Evolutionary conservation across 2,329 filamentous ascomycete genomes (phyloP).

Genomic region (Atkinsonella texensis): DNA sequence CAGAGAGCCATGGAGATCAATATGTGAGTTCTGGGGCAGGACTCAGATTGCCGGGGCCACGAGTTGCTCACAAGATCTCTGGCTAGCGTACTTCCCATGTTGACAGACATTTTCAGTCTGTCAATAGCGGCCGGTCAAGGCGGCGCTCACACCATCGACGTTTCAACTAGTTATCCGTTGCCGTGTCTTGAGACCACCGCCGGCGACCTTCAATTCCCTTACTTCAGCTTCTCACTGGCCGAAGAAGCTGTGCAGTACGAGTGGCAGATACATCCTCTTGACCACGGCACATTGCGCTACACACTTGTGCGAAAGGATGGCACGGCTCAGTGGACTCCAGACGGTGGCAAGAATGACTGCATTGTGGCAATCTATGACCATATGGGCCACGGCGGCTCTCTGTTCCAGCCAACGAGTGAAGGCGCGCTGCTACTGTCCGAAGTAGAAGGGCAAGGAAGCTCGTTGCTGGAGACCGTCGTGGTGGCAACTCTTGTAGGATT

Average conservation of each 20-base stretch:
- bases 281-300: conserved; percentile 6
- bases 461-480: background rate
- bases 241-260: background rate
- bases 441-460: background rate
- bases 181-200: background rate
- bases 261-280: conserved; percentile 6
- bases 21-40: conserved; percentile 1
- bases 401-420: conserved; percentile 2
- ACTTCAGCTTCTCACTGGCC: conserved; percentile 3
- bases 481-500: conserved; percentile 5
- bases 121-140: background rate
- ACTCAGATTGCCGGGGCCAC: background rate
- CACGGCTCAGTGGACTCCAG: background rate
- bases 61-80: no score
- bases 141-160: background rate
- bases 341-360: background rate
- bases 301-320: background rate
- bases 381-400: background rate
- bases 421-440: conserved; percentile 2
- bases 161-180: conserved; percentile 1
- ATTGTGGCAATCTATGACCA: conserved; percentile 4
- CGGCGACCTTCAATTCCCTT: conserved; percentile 1
- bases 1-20: background rate
- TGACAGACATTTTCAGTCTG: conserved; percentile 4
- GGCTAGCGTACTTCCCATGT: background rate